Percentiles rank a stretch among this genome's conserved stretches.
Evolutionary conservation across 78 protist genomes (phyloP).

Genomic region (Chrysochromulina tobinii): DNA sequence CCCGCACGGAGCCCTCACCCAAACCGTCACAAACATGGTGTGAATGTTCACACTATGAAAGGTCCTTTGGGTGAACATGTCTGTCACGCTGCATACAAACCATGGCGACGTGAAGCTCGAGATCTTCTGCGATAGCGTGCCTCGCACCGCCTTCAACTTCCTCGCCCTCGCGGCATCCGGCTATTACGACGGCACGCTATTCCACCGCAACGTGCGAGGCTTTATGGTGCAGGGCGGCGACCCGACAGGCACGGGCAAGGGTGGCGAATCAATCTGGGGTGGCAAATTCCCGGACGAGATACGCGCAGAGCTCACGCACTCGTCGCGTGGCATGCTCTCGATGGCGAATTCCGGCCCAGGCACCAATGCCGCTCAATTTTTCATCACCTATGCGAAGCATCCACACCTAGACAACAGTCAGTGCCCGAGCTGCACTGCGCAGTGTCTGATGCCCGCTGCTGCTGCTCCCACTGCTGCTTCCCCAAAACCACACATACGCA

Average conservation of each 20-base stretch:
- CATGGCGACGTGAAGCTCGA: slow-evolving; percentile 90
- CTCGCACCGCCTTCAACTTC: not conserved
- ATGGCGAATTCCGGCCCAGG: slow-evolving; percentile 41
- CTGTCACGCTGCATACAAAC: slow-evolving; percentile 81
- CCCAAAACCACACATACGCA: too few species aligned
- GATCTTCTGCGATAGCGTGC: slow-evolving; percentile 61
- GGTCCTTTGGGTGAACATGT: slow-evolving; percentile 16
- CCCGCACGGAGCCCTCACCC: too few species aligned
- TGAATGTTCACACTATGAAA: too few species aligned
- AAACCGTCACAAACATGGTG: too few species aligned
- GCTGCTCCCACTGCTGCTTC: too few species aligned
- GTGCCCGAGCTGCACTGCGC: too few species aligned
- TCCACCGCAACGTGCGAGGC: slow-evolving; percentile 83
- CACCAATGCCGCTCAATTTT: slow-evolving; percentile 87
- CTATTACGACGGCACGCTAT: slow-evolving; percentile 83
- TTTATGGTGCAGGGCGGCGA: slow-evolving; percentile 93
- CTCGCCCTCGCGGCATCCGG: slow-evolving; percentile 45
- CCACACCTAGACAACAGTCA: slow-evolving; percentile 65
- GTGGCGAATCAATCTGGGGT: slow-evolving; percentile 82
- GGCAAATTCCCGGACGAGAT: slow-evolving; percentile 84
- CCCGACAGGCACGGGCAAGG: slow-evolving; percentile 88
- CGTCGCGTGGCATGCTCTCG: slow-evolving; percentile 60
- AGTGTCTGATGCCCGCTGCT: too few species aligned
- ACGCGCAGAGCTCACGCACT: slow-evolving; percentile 66
- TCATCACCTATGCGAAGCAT: slow-evolving; percentile 85